A percentile compares a stretch with the other conserved stretches of the same genome.
phyloP scores from a whole-genome alignment of 371 early-diverging fungal genomes.

The Syncephalastrum racemosum region DNA sequence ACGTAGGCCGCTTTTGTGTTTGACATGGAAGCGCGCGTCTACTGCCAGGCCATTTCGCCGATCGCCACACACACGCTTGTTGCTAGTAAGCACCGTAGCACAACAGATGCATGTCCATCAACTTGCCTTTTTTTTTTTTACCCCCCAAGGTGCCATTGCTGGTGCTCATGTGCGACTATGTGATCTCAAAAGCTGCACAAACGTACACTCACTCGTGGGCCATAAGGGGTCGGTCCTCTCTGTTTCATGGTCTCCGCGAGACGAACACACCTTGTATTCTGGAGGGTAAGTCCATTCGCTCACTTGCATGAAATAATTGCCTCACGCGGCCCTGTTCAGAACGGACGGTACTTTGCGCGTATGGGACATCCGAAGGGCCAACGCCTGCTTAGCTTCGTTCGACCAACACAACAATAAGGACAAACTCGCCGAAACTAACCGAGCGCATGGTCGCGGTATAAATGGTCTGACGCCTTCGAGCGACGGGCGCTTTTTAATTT shows the following conservation, averaged over 20 bases:
- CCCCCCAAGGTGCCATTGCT: slow-evolving; percentile 53
- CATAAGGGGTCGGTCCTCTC: slow-evolving; percentile 71
- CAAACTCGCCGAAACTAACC: slow-evolving; percentile 50
- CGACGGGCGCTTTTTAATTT: slow-evolving; percentile 62
- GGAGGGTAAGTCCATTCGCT: slow-evolving; percentile 58
- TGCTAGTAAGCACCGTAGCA: slow-evolving; percentile 55
- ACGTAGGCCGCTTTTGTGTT: slow-evolving; percentile 63
- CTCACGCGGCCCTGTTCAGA: slow-evolving; percentile 24
- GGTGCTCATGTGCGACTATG: slow-evolving; percentile 76
- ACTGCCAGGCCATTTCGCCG: slow-evolving; percentile 71
- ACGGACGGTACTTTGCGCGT: slow-evolving; percentile 64
- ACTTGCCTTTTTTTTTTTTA: not conserved
- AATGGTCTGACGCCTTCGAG: slow-evolving; percentile 69
- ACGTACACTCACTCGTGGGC: slow-evolving; percentile 72
- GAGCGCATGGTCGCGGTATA: slow-evolving; percentile 69
- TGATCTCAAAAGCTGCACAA: slow-evolving; percentile 76
- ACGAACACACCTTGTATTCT: slow-evolving; percentile 77
- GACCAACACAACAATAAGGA: slow-evolving; percentile 60
- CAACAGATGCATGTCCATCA: not conserved
- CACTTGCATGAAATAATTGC: not conserved
- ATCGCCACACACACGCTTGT: slow-evolving; percentile 76
- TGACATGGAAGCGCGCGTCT: slow-evolving; percentile 63
- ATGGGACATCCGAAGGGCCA: slow-evolving; percentile 85
- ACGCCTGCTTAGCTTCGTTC: slow-evolving; percentile 55
- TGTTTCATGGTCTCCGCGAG: slow-evolving; percentile 81